phyloP scores from a whole-genome alignment of 345 rosid genomes.

The Combretum micranthum region DNA sequence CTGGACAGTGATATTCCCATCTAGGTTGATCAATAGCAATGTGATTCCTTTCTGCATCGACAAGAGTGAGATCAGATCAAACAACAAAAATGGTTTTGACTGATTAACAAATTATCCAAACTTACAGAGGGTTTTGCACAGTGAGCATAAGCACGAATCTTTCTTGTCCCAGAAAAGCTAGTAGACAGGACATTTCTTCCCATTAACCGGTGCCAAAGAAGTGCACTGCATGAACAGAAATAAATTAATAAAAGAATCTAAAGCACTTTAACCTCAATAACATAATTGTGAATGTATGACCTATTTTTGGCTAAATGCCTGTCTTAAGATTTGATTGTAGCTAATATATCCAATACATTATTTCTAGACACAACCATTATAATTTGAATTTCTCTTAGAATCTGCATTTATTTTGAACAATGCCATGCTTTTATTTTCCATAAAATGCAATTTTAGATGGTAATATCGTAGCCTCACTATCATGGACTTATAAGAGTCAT shows the following conservation, averaged over 20 bases:
- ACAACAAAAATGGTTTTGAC: not conserved
- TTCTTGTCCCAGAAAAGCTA: conserved; percentile 52
- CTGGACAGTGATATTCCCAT: conserved; percentile 43
- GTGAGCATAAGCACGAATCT: conserved; percentile 73
- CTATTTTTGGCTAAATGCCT: too few relatives aligned
- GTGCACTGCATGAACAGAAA: conserved; percentile 53
- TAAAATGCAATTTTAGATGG: too few relatives aligned
- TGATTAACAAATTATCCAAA: not conserved
- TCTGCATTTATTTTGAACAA: too few relatives aligned
- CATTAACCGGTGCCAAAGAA: conserved; percentile 87
- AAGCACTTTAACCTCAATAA: too few relatives aligned
- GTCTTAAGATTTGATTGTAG: too few relatives aligned
- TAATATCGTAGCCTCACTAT: too few relatives aligned
- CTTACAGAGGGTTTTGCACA: conserved; percentile 75
- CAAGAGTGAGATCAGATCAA: conserved; percentile 7
- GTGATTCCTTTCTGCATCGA: conserved; percentile 68
- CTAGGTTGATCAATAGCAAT: conserved; percentile 64
- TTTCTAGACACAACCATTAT: too few relatives aligned
- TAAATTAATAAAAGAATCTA: conserved; percentile 7
- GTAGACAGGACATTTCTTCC: conserved; percentile 64
- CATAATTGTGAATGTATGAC: too few relatives aligned
- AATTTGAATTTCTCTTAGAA: too few relatives aligned
- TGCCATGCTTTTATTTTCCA: too few relatives aligned
- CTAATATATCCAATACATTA: too few relatives aligned
- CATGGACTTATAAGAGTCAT: too few relatives aligned